Evolutionary conservation across 352 stramenopile species (phyloP), one percentile per base, ranked within the genome.

Genomic region (Thraustotheca clavata): DNA sequence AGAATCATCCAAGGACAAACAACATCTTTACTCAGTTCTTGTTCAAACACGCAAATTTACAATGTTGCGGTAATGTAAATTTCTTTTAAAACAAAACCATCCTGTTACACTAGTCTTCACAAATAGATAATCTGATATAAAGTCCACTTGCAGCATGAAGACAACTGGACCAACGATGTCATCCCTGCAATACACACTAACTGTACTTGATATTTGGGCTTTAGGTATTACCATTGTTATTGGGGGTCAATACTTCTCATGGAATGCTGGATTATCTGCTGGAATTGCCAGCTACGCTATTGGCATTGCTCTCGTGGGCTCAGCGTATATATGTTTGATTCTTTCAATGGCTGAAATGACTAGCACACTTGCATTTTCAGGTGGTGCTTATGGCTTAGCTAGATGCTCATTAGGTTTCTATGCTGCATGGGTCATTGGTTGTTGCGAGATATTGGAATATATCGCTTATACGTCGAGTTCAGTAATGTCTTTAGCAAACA

Each of bases 191-290:
- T 52, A 52, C 43, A 9, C 31, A 9, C 24, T 31, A n/a, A n/a
- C n/a, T n/a, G n/a, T n/a, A n/a, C n/a, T 65, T 11, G 72, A 78
- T 47, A 69, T 78, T 66, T 76, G 55, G 63, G 67, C 73, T 8
- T 57, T 76, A 22, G 72, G 72, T 0, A 67, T 78, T 34, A 49
- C 54, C 7, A 76, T 76, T 49, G 72, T 61, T 4, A 63, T 78
- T 7, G 71, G 70, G 32, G 70, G 72, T 0, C 72, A 78, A 59
- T 74, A 73, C 66, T 74, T 76, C 32, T 68, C 60, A 54, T 77
- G 72, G 68, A 77, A 77, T 49, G 49, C 38, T 4, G 72, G 72
- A 1, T 66, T 77, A n/a, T 33, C 27, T 0, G 65, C 52, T 1
- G 72, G 70, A 2, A 39, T 73, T 32, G 67, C 65, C 48, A 65